A percentile compares a stretch with the other conserved stretches of the same genome.
Evolutionary conservation across 768 basidiomycete genomes (phyloP).

Genomic region (Chlorophyllum brunneum): DNA sequence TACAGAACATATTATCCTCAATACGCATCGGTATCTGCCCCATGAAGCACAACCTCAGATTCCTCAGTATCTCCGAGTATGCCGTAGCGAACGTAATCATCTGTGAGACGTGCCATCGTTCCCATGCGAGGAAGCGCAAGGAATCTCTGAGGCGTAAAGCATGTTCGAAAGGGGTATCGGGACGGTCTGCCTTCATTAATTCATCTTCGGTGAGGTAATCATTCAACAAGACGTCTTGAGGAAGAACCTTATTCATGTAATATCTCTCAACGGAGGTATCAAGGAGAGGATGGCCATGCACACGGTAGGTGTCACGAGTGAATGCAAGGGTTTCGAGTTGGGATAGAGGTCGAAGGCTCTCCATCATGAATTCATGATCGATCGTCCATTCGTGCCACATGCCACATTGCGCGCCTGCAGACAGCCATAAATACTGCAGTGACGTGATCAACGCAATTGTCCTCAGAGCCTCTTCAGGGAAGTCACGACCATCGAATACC

Average conservation of each 20-base stretch:
- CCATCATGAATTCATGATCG: constrained; percentile 19
- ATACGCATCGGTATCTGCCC: constrained; percentile 19
- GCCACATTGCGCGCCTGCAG: constrained; percentile 21
- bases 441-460: constrained; percentile 18
- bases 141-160: constrained; percentile 10
- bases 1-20: constrained; percentile 1
- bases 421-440: constrained; percentile 24
- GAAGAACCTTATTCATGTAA: constrained; percentile 22
- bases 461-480: constrained; percentile 19
- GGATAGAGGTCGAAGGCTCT: constrained; percentile 19
- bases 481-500: constrained; percentile 16
- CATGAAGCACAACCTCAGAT: constrained; percentile 22
- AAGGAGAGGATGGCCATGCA: constrained; percentile 20
- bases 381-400: constrained; percentile 24
- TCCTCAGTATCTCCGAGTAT: constrained; percentile 18
- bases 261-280: constrained; percentile 20
- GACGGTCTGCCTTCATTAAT: constrained; percentile 11
- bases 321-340: constrained; percentile 23
- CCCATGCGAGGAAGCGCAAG: constrained; percentile 23
- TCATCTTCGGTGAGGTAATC: constrained; percentile 18
- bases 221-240: constrained; percentile 16
- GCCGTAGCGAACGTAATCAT: constrained; percentile 18
- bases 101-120: constrained; percentile 24
- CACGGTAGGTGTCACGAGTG: constrained; percentile 26
- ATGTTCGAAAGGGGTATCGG: constrained; percentile 9